Evolutionary conservation across 2,329 filamentous ascomycete genomes (phyloP).

Genomic region (Venturia aucupariae): DNA sequence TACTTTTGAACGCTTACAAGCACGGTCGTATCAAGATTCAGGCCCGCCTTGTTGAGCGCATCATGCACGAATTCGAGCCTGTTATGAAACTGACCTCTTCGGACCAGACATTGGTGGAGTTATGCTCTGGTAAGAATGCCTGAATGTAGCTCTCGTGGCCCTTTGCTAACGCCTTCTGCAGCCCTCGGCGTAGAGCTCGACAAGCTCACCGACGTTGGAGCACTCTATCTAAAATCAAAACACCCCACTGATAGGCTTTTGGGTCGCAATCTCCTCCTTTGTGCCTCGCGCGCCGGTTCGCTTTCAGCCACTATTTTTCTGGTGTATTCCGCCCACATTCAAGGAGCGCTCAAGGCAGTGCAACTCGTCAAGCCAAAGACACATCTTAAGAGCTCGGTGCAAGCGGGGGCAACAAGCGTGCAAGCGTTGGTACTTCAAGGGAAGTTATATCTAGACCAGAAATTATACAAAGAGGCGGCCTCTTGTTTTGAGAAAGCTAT

Average conservation of each 20-base stretch:
- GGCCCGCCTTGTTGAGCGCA: background rate
- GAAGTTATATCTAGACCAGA: background rate
- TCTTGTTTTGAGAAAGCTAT: background rate
- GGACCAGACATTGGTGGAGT: background rate
- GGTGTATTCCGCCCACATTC: background rate
- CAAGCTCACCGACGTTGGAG: background rate
- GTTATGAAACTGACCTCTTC: background rate
- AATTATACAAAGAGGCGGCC: background rate
- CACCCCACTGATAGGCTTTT: background rate
- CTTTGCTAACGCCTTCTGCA: background rate
- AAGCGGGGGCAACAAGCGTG: background rate
- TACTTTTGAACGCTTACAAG: background rate
- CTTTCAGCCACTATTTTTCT: background rate
- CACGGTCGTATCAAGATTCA: background rate
- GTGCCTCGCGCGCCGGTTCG: background rate
- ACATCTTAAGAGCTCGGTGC: background rate
- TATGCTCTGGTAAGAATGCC: constrained; percentile 1
- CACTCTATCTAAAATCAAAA: background rate
- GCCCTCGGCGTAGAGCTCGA: background rate
- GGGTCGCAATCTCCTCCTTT: constrained; percentile 2
- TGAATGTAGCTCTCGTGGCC: background rate
- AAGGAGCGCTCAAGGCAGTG: background rate
- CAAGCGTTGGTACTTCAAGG: background rate
- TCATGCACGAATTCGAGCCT: background rate
- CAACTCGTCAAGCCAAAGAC: background rate